Evolutionary conservation across 306 rosid genomes (phyloP), one percentile per base, ranked within the genome.

Genomic region (Quercus gilva): DNA sequence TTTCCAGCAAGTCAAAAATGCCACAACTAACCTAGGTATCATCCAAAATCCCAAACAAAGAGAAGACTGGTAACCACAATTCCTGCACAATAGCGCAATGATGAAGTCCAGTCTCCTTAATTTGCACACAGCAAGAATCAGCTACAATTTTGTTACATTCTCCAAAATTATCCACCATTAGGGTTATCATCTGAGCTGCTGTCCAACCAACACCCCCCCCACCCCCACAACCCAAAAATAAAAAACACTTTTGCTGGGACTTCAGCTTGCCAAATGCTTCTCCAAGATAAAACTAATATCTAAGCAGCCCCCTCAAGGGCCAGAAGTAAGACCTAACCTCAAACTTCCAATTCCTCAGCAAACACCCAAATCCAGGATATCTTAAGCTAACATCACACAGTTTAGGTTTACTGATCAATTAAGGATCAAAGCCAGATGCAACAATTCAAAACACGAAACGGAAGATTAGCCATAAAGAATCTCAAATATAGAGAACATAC

Each of bases 401-500:
- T 29, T 21, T 25, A 23, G 5, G 41, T 63, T 63, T 63, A 63
- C 37, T 14, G 17, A 18, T 59, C 52, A 8, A 19, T 17, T 21
- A 69, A n/a, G 6, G 51, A 41, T 35, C 25, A 69, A 45, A 1
- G 19, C 28, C 20, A 29, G 52, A 43, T 33, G 51, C n/a, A 25
- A 15, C 29, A 55, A 55, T 13, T 17, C 18, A 53, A 72, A 15
- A 8, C n/a, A 7, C 23, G 2, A 73, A 73, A 8, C 3, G 4
- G 72, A 49, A 67, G 8, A 33, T 35, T 67, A 67, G 52, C 52
- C 51, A 33, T 33, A 35, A 67, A 31, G 72, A 57, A 14, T 8
- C 13, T 69, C 63, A 69, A 59, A 43, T 76, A 76, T 57, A 28
- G 61, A 37, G 52, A 71, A 83, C 89, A 74, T 92, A 92, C 98